Base-by-base conservation (phyloP, 2,329 filamentous ascomycete species). In the Colletotrichum musicola region DNA sequence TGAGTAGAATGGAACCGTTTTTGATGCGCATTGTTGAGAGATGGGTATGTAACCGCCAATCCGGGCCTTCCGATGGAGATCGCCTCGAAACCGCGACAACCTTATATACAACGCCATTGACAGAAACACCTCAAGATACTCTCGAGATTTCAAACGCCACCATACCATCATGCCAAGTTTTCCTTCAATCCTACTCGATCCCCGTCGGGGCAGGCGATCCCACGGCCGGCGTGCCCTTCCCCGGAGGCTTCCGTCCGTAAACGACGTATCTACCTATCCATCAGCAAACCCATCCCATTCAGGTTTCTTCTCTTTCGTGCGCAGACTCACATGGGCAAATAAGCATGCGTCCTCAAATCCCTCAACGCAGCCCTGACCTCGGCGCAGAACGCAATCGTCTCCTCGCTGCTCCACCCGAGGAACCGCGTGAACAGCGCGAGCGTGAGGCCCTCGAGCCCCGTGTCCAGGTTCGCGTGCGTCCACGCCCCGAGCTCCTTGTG, bases 351-450 rank as follows among this genome's bases (percentile, higher is more conserved):
- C 10, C 57, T 72, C n/a, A 47, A 57, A 30, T 74, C 71, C 56
- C 64, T 69, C 44, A 77, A 57, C 20, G 75, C 73, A 51, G 70
- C 71, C 30, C 73, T 71, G 4, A 75, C 75, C 6, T 67, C 42
- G 1, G 72, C 71, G 51, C 73, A 72, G 16, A 77, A 76, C 54
- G 71, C 65, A 40, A 68, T 25, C 61, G 75, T 74, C 62, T 80
- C 75, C 20, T 78, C 76, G 12, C 71, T 59, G n/a, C 57, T 74
- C 80, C 80, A 81, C 6, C 76, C 76, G 22, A 81, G 71, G 44
- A 75, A 76, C 14, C 78, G 74, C 6, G 80, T 82, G 57, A 81
- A 77, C 16, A 80, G 69, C 6, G 78, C 80, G 57, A 81, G 71
- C 20, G 73, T 75, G 30, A 81, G 77, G 4, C 76, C 75, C 71